These are phyloP conservation scores for Fusarium sp. DNA, from an alignment of 2,329 filamentous ascomycete genomes.

Conservation along the genomic window DNA sequence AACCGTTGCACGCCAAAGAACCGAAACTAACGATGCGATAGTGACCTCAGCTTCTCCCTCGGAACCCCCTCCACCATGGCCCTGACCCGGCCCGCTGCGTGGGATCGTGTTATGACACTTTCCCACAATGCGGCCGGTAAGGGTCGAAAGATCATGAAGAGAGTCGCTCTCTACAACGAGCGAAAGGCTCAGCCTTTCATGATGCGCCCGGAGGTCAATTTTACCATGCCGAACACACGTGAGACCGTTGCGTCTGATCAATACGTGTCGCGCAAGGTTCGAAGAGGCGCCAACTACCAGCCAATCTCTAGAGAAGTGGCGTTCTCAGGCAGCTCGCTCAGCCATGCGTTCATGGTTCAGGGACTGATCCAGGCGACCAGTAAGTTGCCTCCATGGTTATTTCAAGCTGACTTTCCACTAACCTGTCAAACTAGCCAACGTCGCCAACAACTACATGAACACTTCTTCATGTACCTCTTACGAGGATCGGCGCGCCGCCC, in stretches of 20 bases:
- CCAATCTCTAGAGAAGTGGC: background rate
- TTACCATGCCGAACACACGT: background rate
- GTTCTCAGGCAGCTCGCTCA: conserved; percentile 1
- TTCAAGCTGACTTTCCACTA: conserved; percentile 2
- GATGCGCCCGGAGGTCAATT: background rate
- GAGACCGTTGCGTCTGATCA: conserved; percentile 22
- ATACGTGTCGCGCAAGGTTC: conserved; percentile 20
- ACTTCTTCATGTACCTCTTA: conserved; percentile 22
- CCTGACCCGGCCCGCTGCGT: conserved; percentile 44
- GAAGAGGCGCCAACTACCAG: conserved; percentile 6
- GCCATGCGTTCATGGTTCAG: conserved; percentile 16
- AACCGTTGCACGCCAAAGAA: background rate
- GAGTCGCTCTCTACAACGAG: conserved; percentile 38
- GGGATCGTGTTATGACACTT: conserved; percentile 47
- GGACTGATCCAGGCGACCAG: conserved; percentile 47
- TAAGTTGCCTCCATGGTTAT: conserved; percentile 18
- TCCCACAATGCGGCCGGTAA: conserved; percentile 40
- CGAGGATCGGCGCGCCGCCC: conserved; percentile 18
- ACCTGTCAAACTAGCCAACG: conserved; percentile 40
- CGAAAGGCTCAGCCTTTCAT: background rate
- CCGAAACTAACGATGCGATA: conserved; percentile 29
- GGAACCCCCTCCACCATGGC: conserved; percentile 30
- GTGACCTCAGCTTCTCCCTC: conserved; percentile 41
- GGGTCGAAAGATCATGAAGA: conserved; percentile 49
- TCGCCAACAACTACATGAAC: conserved; percentile 40